Conservation (phyloP, 1,284 basidiomycete species). For the Naganishia liquefaciens region DNA sequence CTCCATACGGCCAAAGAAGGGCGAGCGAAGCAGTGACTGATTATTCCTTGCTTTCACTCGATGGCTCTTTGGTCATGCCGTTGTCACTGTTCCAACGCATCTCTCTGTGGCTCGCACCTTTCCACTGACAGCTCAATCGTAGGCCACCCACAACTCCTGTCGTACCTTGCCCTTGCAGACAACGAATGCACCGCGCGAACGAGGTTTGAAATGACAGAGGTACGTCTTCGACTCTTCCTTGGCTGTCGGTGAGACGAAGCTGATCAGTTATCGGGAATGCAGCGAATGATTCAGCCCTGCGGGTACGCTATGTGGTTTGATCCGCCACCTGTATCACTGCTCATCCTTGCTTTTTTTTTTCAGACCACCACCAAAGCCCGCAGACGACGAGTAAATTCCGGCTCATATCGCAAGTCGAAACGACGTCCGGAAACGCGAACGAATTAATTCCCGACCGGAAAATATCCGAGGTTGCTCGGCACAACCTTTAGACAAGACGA, state of each 20-base stretch:
- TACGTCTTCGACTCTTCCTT: conserved; percentile 53
- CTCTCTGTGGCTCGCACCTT: not conserved
- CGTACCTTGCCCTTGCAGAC: conserved; percentile 89
- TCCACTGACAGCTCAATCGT: conserved; percentile 64
- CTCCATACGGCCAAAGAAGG: not conserved
- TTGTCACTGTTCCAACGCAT: not conserved
- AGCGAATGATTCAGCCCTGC: conserved; percentile 98
- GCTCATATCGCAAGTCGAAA: too few species aligned
- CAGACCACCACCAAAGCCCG: conserved; percentile 34
- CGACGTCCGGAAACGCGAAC: too few species aligned
- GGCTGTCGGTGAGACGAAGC: not conserved
- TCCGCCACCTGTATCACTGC: not conserved
- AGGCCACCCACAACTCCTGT: conserved; percentile 81
- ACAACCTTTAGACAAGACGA: too few species aligned
- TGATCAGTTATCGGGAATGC: conserved; percentile 23
- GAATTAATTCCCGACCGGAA: too few species aligned
- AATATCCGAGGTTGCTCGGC: too few species aligned
- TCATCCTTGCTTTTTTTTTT: not conserved
- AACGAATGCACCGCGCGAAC: conserved; percentile 84
- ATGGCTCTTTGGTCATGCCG: not conserved
- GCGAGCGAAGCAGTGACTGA: not conserved
- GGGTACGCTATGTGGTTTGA: conserved; percentile 47
- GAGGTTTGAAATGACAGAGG: conserved; percentile 96
- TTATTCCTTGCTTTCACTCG: not conserved
- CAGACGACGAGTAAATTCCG: conserved; percentile 34